Evolutionary conservation across 2,329 filamentous ascomycete species (phyloP).

Genomic region (Verticillium alfalfae): DNA sequence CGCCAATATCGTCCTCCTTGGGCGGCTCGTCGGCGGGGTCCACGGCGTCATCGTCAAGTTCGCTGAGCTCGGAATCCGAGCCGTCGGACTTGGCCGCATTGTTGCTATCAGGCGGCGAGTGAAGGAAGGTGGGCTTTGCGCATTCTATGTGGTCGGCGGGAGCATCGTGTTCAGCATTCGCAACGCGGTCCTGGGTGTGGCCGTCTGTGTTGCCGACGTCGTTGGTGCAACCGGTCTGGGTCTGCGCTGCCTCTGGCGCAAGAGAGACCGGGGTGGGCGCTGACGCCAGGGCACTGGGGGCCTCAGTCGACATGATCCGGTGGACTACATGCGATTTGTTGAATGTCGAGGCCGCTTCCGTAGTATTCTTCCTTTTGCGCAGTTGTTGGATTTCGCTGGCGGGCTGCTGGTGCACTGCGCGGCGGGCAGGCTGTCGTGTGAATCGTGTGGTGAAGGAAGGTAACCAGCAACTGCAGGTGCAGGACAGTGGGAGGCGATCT

Average conservation of each 20-base stretch:
- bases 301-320: slow-evolving; percentile 50
- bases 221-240: slow-evolving; percentile 3
- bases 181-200: slow-evolving; percentile 16
- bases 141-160: slow-evolving; percentile 23
- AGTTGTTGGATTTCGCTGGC: not conserved
- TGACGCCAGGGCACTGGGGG: slow-evolving; percentile 42
- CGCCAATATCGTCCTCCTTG: slow-evolving; percentile 60
- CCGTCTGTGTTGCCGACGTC: slow-evolving; percentile 11
- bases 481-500: not conserved
- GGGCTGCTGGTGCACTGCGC: not conserved
- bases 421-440: not conserved
- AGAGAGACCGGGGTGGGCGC: slow-evolving; percentile 21
- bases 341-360: not conserved
- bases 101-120: slow-evolving; percentile 62
- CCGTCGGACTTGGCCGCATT: slow-evolving; percentile 52
- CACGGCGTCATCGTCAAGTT: slow-evolving; percentile 52
- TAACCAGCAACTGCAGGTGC: not conserved
- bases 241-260: slow-evolving; percentile 9
- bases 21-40: slow-evolving; percentile 1
- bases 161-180: slow-evolving; percentile 11
- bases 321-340: slow-evolving; percentile 36
- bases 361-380: not conserved
- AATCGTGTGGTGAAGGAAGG: not conserved
- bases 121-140: slow-evolving; percentile 43
- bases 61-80: slow-evolving; percentile 62